Base-by-base conservation (phyloP, 2,329 filamentous ascomycete genomes). In the Hypoxylon sp. region DNA sequence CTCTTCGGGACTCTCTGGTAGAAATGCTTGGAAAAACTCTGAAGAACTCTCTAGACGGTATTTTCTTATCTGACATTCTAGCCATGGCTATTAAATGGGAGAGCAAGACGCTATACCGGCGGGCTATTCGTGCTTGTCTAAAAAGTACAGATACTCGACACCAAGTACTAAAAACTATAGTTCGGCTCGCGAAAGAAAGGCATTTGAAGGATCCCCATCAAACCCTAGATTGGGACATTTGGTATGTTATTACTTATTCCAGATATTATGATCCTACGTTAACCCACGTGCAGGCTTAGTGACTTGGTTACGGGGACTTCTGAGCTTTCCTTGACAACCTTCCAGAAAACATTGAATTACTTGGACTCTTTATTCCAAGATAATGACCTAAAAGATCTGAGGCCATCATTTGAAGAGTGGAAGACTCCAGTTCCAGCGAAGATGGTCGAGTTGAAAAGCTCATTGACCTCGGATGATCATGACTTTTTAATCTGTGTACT, bases 381-480 rank as follows among this genome's bases (percentile, higher is more conserved):
- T 22, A 31, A 66, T 8, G 37, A 17, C 29, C 17, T 69, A 8
- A 59, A 53, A 19, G 24, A 42, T 50, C 29, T 66, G 14, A 60
- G 48, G n/a, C 3, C 35, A 29, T 66, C 67, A 3, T 63, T 63
- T 14, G 19, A 60, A 33, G 44, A 8, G 3, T 69, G 67, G 67
- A 63, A 48, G 19, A 11, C 6, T 9, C n/a, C 35, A 10, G 22
- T 60, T 11, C 5, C 14, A 6, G 13, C 14, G 17, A 57, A 47
- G 26, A 42, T 51, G 33, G 31, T 66, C 14, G 46, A 53, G 6
- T 44, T 17, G 8, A 66, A 57, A 33, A 2, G 1, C 1, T 17
- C 8, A 19, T 53, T 60, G 13, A 52, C 46, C 29, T 33, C 48
- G 22, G 19, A 42, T 11, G 59, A 67, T 35, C 26, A 19, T 37